Evolutionary conservation across 805 yeast species (phyloP).

Genomic region (Kodamaea kaohsiungensis): DNA sequence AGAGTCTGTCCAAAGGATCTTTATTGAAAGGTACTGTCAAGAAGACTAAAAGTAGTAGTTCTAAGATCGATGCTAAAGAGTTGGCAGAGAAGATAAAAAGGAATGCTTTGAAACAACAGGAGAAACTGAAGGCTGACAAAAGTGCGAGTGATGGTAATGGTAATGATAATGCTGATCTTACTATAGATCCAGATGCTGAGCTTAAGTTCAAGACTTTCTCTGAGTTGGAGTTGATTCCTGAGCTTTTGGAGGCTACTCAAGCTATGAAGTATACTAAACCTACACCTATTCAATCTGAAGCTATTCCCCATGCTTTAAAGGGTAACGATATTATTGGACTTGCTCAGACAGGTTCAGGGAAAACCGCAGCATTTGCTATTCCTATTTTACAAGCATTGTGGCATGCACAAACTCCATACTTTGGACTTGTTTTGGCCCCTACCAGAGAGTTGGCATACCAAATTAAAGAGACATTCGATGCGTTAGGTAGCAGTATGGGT

Average conservation of each 20-base stretch:
- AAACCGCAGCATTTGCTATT: conserved; percentile 97
- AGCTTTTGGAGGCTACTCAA: conserved; percentile 76
- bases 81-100: conserved; percentile 55
- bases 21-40: conserved; percentile 7
- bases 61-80: conserved; percentile 38
- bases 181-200: conserved; percentile 9
- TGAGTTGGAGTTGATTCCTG: conserved; percentile 70
- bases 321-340: conserved; percentile 94
- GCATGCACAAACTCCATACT: conserved; percentile 85
- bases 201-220: conserved; percentile 19
- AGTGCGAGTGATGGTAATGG: conserved; percentile 3
- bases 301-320: conserved; percentile 86
- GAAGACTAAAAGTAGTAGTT: conserved; percentile 3
- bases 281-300: conserved; percentile 90
- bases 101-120: conserved; percentile 8
- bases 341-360: conserved; percentile 98
- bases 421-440: conserved; percentile 85
- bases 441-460: conserved; percentile 85
- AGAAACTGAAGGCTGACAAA: conserved; percentile 7
- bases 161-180: conserved; percentile 10
- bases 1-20: background rate
- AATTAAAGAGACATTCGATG: conserved; percentile 93
- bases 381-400: conserved; percentile 91
- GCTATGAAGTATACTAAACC: conserved; percentile 76
- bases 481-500: conserved; percentile 90